Evolutionary conservation across 2,329 filamentous ascomycete species (phyloP), one percentile per base, ranked within the genome.

Genomic region (Rhynchosporium agropyri): DNA sequence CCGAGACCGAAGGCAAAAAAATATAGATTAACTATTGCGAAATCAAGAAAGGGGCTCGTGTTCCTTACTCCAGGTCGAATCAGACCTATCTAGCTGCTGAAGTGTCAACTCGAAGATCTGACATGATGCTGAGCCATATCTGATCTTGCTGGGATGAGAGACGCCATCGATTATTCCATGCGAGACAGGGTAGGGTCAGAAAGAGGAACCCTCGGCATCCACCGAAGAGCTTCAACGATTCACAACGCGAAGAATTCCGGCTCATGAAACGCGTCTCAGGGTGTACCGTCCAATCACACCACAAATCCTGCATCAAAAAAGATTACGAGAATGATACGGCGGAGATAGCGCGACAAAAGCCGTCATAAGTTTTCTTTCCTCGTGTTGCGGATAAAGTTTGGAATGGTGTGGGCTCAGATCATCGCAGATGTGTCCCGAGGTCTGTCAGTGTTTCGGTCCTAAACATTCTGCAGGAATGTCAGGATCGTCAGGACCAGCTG

Each of bases 171-270:
- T 31, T 40, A 58, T 58, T 36, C 58, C 15, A 46, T 46, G 43
- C 43, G 26, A 6, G 65, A 67, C 67, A 69, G 61, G 66, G 66
- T 66, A 62, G 66, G 65, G 65, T 69, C 67, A 68, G 57, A 55
- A 65, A 63, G 62, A 62, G 29, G 63, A 60, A 63, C 59, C 66
- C 63, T 64, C 67, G 29, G 63, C 62, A 63, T 61, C 66, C 63
- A 65, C 67, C 60, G 33, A 46, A 43, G 13, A 57, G 42, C 40
- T 43, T 59, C 61, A 31, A 31, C 67, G 63, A 66, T 65, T 63
- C 65, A 68, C 45, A 42, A 49, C 58, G 43, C 38, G 43, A 26
- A 54, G 26, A 53, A 42, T 20, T 13, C 20, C 51, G n/a, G 51
- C 51, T 33, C 26, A 38, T 68, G 65, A 68, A 69, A 67, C 66